Base-by-base conservation (phyloP, 768 basidiomycete species). In the Suillus cothurnatus region DNA sequence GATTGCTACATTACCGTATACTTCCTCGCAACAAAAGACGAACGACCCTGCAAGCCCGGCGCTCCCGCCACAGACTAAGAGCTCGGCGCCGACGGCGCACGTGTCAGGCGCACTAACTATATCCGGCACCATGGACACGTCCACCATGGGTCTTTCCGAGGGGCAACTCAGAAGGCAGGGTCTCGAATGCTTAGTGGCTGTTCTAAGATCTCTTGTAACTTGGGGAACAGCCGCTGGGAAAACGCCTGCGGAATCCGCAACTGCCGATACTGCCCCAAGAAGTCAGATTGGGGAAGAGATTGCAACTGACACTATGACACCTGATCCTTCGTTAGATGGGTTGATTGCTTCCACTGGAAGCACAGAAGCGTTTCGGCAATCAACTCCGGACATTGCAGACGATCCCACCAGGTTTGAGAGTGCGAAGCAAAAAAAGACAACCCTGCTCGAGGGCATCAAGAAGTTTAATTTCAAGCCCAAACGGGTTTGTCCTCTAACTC, bases 391-490 rank as follows among this genome's bases (percentile, higher is more conserved):
- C 64, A 73, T 89, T 45, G 77, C 79, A n/a, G 97, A 99, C 72
- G 97, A 99, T 74, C 97, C 97, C 1, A 89, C 84, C 23, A 86
- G 86, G 71, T 98, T 99, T 68, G 97, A 98, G 80, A 95, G 86
- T 66, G 97, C 95, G 14, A 98, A 97, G 76, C 93, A 95, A 79
- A 91, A 93, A 79, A 99, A 99, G 80, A 98, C 94, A 39, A 96
- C 92, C 0, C 77, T 99, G 34, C 79, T 95, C 45, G 97, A 99
- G 74, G 97, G 97, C 32, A 92, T 99, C 77, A 95, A 92, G 77
- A 95, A 94, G 78, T 99, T 99, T 79, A 98, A 99, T 75, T 95
- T 91, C 82, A 99, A 97, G 79, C 96, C 97, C n/a, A 99, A 98
- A 79, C 86, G 89, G 70, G 95, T 96, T 72, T 55, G 89, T 78